phyloP scores from a whole-genome alignment of 176 grass and related monocot species.

The Oryza glumipatula region DNA sequence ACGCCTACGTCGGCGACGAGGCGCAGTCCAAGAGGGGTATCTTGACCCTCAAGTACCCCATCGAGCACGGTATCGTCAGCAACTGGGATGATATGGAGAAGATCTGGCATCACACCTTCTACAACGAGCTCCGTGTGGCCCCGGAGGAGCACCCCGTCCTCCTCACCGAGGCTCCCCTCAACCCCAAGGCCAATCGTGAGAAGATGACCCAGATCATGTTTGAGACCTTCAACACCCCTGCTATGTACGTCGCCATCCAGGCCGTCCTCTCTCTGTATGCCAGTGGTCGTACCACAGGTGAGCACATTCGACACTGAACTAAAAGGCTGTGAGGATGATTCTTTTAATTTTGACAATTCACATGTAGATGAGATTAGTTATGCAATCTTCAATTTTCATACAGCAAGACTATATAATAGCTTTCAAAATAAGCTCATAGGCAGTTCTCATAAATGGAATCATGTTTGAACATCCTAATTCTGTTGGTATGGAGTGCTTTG shows the following conservation, averaged over 20 bases:
- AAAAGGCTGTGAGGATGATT: neutral
- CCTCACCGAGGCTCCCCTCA: constrained; percentile 74
- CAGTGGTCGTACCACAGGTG: constrained; percentile 80
- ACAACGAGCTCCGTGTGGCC: constrained; percentile 77
- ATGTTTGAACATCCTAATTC: neutral
- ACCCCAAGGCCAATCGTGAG: constrained; percentile 81
- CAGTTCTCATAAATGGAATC: neutral
- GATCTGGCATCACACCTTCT: constrained; percentile 90
- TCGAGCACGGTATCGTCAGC: constrained; percentile 76
- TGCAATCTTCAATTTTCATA: neutral
- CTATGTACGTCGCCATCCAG: constrained; percentile 85
- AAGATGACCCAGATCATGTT: constrained; percentile 92
- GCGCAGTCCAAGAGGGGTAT: constrained; percentile 83
- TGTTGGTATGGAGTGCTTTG: neutral
- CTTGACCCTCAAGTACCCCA: constrained; percentile 76
- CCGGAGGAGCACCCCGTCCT: constrained; percentile 77
- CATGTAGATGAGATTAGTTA: constrained; percentile 2
- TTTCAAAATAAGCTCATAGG: neutral
- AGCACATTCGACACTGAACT: constrained; percentile 7
- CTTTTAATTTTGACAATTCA: neutral
- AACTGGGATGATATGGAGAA: constrained; percentile 93
- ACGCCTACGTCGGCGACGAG: constrained; percentile 78
- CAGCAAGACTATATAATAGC: neutral
- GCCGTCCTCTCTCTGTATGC: constrained; percentile 77
- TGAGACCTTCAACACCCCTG: constrained; percentile 78